Base-by-base conservation (phyloP, 768 basidiomycete genomes). In the Wakefieldia striispora region DNA sequence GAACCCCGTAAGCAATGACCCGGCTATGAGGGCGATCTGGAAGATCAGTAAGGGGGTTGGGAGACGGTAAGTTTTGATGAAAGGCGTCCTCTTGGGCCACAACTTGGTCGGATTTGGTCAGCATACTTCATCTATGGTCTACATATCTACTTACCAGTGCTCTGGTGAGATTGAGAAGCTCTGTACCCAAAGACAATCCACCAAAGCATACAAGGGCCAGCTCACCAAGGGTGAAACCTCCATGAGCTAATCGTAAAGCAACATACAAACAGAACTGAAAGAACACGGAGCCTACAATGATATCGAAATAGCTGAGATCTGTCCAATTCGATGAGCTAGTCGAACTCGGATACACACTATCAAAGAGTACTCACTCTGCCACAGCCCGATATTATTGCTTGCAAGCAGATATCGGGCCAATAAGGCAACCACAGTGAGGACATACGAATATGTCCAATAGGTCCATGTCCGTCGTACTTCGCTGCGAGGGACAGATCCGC, bases 191-290 rank as follows among this genome's bases (percentile, higher is more conserved):
- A 0, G 85, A 85, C 2, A 93, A 88, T 6, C 89, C 93, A 36
- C 93, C 92, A 56, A 91, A 91, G 38, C 86, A 88, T 16, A 95
- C 90, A 21, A 97, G 70, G 21, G 86, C 88, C 16, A 98, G 78
- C 66, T 99, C 97, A 27, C 97, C 97, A 1, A 99, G 78, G 0
- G 95, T 98, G 70, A 98, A 95, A 11, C 90, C 91, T n/a, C 88
- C 81, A 59, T 97, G 88, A 4, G 94, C 95, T 38, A 99, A 76
- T 20, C 97, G 81, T 36, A 97, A 77, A 36, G 89, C 88, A 40
- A 88, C 76, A 67, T 98, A 99, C 40, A 98, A 74, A 43, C 91
- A 83, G 62, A 94, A 87, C 65, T 97, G 97, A 66, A 88, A 97
- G 70, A 95, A 92, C 37, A 88, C 62, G 2, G 91, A 83, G 31